phyloP scores from a whole-genome alignment of 1,139 yeast species.

The Scheffersomyces insectosa region DNA sequence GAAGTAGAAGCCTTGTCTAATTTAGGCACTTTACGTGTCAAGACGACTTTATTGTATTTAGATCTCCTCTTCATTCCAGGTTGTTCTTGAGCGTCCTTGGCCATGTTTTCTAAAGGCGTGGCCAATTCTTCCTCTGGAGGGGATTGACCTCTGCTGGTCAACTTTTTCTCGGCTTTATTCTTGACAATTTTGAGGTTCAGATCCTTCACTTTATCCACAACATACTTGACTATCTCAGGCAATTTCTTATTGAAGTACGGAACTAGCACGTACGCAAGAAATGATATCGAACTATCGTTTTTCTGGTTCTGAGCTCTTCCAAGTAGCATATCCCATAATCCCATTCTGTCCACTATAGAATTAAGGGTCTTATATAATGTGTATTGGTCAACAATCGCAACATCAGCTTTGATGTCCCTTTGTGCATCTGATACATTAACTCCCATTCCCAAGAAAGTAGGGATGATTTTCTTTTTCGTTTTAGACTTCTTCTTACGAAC shows the following conservation, averaged over 20 bases:
- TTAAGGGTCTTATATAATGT: slow-evolving; percentile 31
- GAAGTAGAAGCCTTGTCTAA: slow-evolving; percentile 15
- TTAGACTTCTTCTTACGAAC: slow-evolving; percentile 35
- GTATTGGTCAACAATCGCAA: slow-evolving; percentile 11
- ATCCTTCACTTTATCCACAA: slow-evolving; percentile 52
- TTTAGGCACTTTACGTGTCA: slow-evolving; percentile 18
- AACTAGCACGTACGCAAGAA: slow-evolving; percentile 52
- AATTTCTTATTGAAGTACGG: slow-evolving; percentile 54
- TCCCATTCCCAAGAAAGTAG: slow-evolving; percentile 48
- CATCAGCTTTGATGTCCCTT: neutral
- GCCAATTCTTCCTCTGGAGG: neutral
- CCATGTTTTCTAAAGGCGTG: neutral
- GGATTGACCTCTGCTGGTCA: neutral
- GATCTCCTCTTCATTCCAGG: slow-evolving; percentile 7
- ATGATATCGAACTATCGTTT: slow-evolving; percentile 45
- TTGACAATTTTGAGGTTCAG: slow-evolving; percentile 36
- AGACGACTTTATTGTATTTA: slow-evolving; percentile 19
- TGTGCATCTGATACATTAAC: slow-evolving; percentile 12
- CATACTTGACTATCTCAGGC: slow-evolving; percentile 47
- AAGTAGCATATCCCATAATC: slow-evolving; percentile 54
- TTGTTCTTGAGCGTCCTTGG: slow-evolving; percentile 1
- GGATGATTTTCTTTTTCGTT: slow-evolving; percentile 28
- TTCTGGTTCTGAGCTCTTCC: slow-evolving; percentile 28
- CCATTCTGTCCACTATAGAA: slow-evolving; percentile 52
- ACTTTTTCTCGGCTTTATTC: slow-evolving; percentile 2